Evolutionary conservation across 805 yeast genomes (phyloP), one percentile per base, ranked within the genome.

Genomic region (Metschnikowia matae): DNA sequence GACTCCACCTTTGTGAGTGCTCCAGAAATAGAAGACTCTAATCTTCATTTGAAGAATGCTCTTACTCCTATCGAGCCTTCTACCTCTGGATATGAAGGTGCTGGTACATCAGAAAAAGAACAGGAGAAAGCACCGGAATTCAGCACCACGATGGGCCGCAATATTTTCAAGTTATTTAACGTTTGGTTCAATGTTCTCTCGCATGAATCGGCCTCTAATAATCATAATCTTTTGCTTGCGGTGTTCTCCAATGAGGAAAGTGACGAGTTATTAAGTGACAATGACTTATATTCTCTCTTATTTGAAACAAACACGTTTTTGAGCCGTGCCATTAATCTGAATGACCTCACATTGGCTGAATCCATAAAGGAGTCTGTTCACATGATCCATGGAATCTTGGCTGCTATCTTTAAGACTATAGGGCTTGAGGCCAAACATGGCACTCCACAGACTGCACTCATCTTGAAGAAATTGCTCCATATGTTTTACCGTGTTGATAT

Each of bases 291-390:
- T 13, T 43, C 50, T 23, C 54, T 68, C 14, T 56, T 68, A 40
- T 38, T 43, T 3, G 48, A 37, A 8, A 38, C 59, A 14, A 60
- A 62, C 36, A 53, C 56, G 51, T 60, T 54, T 38, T 52, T 66
- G 35, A 50, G 50, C 6, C 44, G 50, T 13, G 43, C 59, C 6
- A 43, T 62, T n/a, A 38, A 39, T 3, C 3, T 8, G 14, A 50
- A 47, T 2, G 59, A 57, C 20, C 48, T 61, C 17, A 51, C 53
- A 38, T n/a, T 36, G 15, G 51, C 61, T 10, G 49, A 36, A 29
- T 50, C 62, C 14, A 54, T 68, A 6, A 67, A 67, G 48, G 70
- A 67, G 40, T 52, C 57, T 8, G 54, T 71, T 3, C 53, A 54
- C 33, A 50, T 67, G 41, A 23, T 70, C 6, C 58, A 57, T 46